phyloP scores from a whole-genome alignment of 352 stramenopile genomes.

The Pythium brassicae region DNA sequence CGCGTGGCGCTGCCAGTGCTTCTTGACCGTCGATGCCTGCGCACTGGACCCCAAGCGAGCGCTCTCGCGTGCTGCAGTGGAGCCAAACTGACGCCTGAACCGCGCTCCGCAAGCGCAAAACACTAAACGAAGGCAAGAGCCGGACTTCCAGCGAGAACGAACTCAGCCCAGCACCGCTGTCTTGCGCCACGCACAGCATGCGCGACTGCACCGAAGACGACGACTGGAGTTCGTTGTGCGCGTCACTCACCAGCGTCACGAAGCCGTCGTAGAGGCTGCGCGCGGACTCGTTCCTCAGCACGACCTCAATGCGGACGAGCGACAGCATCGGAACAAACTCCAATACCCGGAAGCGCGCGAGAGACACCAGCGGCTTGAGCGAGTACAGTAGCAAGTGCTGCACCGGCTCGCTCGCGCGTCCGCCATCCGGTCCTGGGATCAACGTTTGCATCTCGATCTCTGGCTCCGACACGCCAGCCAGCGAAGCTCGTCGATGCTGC shows the following conservation, averaged over 20 bases:
- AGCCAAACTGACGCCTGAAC: constrained; percentile 15
- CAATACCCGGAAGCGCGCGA: constrained; percentile 30
- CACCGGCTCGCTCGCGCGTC: not conserved
- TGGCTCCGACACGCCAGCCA: not conserved
- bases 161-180: not conserved
- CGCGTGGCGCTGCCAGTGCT: not conserved
- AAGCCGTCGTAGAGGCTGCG: constrained; percentile 19
- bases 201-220: constrained; percentile 5
- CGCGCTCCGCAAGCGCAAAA: constrained; percentile 1
- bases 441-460: constrained; percentile 7
- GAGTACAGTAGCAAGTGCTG: not conserved
- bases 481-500: not conserved
- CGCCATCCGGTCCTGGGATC: not conserved
- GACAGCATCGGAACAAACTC: constrained; percentile 34
- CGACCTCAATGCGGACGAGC: constrained; percentile 25
- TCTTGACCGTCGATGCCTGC: not conserved
- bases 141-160: constrained; percentile 3
- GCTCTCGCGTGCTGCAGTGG: constrained; percentile 5
- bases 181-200: not conserved
- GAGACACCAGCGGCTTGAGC: constrained; percentile 16
- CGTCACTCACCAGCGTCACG: constrained; percentile 13
- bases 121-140: constrained; percentile 6
- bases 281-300: constrained; percentile 22
- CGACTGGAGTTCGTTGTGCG: not conserved
- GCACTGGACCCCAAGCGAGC: not conserved